These are phyloP conservation scores for Thielaviopsis populi DNA, from an alignment of 2,329 filamentous ascomycete species.

Conservation along the genomic window DNA sequence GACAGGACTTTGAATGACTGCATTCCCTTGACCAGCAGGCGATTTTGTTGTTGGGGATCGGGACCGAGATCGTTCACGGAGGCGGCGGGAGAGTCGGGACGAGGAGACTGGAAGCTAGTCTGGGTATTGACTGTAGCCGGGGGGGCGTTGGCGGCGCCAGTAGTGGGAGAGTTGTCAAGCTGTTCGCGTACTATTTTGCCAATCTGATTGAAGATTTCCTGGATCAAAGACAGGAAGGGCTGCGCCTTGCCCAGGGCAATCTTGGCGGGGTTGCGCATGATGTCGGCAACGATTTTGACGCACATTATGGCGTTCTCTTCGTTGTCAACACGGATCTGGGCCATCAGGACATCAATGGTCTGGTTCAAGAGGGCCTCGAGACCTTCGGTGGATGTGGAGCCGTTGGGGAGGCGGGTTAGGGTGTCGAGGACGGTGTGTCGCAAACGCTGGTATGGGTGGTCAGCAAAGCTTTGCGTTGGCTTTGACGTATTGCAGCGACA, in stretches of 20 bases:
- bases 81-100: conserved; percentile 77
- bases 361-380: conserved; percentile 81
- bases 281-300: conserved; percentile 95
- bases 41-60: conserved; percentile 65
- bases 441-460: conserved; percentile 46
- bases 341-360: conserved; percentile 80
- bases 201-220: conserved; percentile 92
- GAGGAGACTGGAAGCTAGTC: conserved; percentile 69
- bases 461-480: conserved; percentile 14
- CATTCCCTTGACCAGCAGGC: conserved; percentile 81
- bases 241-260: conserved; percentile 67
- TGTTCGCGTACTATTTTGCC: conserved; percentile 89
- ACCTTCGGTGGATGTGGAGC: conserved; percentile 57
- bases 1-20: conserved; percentile 97
- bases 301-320: conserved; percentile 98
- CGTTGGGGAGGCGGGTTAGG: conserved; percentile 64
- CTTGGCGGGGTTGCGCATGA: conserved; percentile 84
- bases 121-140: conserved; percentile 45
- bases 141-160: conserved; percentile 37
- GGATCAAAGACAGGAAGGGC: conserved; percentile 76
- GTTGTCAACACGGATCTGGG: conserved; percentile 77
- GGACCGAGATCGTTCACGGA: conserved; percentile 66
- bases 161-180: conserved; percentile 59
- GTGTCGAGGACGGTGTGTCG: conserved; percentile 91
- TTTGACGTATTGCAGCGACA: background rate